Evolutionary conservation across 163 green algal species (phyloP).

Genomic region (Chlorella variabilis): DNA sequence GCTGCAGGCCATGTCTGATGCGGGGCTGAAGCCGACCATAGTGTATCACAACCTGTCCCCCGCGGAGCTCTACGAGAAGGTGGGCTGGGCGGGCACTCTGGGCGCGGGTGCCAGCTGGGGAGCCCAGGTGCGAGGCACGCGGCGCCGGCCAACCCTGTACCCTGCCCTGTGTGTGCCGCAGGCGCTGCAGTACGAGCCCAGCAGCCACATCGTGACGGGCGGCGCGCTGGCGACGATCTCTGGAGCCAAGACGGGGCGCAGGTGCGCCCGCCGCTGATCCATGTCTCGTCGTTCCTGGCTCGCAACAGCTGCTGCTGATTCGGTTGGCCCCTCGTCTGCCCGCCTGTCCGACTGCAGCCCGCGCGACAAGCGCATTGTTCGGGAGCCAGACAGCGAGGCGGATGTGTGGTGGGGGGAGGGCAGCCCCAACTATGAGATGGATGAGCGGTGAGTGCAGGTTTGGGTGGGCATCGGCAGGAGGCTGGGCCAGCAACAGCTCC

Average conservation of each 20-base stretch:
- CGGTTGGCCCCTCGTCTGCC: too few relatives aligned
- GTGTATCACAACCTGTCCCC: constrained; percentile 81
- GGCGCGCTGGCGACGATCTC: constrained; percentile 83
- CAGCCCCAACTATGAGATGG: constrained; percentile 87
- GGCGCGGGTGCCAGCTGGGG: too few relatives aligned
- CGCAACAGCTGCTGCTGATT: too few relatives aligned
- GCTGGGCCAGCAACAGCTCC: too few relatives aligned
- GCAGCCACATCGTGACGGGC: constrained; percentile 75
- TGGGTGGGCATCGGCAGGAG: too few relatives aligned
- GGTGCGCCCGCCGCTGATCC: constrained; percentile 37
- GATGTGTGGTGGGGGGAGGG: constrained; percentile 89
- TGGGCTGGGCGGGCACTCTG: too few relatives aligned
- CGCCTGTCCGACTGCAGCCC: neutral
- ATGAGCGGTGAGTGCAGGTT: constrained; percentile 69
- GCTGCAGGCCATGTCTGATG: constrained; percentile 58
- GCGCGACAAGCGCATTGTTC: constrained; percentile 93
- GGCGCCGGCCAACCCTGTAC: too few relatives aligned
- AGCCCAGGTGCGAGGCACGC: neutral
- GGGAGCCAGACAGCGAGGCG: constrained; percentile 73
- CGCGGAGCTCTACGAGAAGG: constrained; percentile 81
- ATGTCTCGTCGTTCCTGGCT: too few relatives aligned
- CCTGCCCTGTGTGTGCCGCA: neutral
- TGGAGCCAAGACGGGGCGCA: constrained; percentile 87
- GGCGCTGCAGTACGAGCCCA: constrained; percentile 77
- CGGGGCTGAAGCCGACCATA: constrained; percentile 73